Conservation (phyloP, 2,329 filamentous ascomycete species). For the Penicillium corylophilum region DNA sequence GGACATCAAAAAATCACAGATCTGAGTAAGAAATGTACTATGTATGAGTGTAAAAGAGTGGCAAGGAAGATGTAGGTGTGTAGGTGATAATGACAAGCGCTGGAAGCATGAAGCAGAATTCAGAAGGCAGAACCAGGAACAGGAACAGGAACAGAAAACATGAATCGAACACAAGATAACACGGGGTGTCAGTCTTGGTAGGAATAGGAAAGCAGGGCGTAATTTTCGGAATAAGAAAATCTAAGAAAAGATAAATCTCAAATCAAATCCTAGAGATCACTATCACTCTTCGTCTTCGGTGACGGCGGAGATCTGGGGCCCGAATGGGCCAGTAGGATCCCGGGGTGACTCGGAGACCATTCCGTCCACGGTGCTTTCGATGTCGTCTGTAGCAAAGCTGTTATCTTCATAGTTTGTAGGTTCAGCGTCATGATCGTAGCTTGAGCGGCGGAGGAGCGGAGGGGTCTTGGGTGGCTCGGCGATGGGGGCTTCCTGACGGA, state of each 20-base stretch:
- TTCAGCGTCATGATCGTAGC: conserved; percentile 62
- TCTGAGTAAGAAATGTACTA: conserved; percentile 14
- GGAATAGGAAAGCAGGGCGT: conserved; percentile 1
- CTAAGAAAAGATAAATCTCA: conserved; percentile 2
- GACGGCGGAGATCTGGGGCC: conserved; percentile 27
- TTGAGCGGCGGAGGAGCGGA: conserved; percentile 55
- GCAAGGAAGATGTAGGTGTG: not conserved
- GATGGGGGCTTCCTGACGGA: conserved; percentile 30
- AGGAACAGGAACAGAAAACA: no score
- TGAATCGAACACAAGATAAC: not conserved
- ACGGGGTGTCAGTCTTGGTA: not conserved
- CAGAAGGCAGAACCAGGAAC: no score
- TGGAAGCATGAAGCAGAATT: conserved; percentile 1
- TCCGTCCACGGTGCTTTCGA: conserved; percentile 48
- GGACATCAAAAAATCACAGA: conserved; percentile 22
- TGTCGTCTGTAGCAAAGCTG: conserved; percentile 50
- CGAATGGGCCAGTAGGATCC: conserved; percentile 31
- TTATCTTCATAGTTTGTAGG: conserved; percentile 48
- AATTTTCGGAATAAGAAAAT: conserved; percentile 3
- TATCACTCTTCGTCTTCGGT: conserved; percentile 16
- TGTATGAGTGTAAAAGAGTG: conserved; percentile 17
- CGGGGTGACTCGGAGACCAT: conserved; percentile 37
- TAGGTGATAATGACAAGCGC: conserved; percentile 1
- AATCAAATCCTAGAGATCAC: not conserved
- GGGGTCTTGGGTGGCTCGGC: conserved; percentile 49